A percentile compares a stretch with the other conserved stretches of the same genome.
Evolutionary conservation across 1,139 yeast species (phyloP).

Genomic region (Sugiyamaella novakii): DNA sequence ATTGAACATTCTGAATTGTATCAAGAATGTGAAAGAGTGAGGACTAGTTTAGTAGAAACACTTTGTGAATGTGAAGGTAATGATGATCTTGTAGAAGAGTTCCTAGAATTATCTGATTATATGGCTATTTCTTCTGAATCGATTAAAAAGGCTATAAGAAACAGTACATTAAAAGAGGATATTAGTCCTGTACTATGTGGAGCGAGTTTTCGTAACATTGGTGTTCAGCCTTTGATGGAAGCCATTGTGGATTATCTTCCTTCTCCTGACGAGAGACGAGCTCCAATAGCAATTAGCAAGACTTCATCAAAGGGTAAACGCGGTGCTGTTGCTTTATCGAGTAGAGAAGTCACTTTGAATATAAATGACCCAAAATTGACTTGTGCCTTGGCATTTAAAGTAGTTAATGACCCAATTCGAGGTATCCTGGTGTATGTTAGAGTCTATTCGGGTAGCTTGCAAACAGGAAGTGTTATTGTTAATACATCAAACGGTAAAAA

Average conservation of each 20-base stretch:
- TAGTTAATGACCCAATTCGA: constrained; percentile 73
- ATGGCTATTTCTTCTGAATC: constrained; percentile 54
- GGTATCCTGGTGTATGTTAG: constrained; percentile 87
- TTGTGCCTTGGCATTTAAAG: constrained; percentile 90
- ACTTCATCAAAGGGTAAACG: constrained; percentile 22
- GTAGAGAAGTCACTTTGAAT: constrained; percentile 56
- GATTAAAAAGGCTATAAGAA: constrained; percentile 60
- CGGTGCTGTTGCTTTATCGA: constrained; percentile 32
- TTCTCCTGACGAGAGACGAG: constrained; percentile 65
- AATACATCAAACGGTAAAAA: constrained; percentile 73
- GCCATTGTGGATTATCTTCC: constrained; percentile 79
- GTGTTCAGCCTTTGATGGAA: constrained; percentile 92
- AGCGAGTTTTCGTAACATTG: constrained; percentile 87
- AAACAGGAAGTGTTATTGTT: constrained; percentile 60
- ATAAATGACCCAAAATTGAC: constrained; percentile 59
- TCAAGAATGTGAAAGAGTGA: constrained; percentile 55
- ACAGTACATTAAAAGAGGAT: constrained; percentile 58
- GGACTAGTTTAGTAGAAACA: constrained; percentile 81
- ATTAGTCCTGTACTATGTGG: constrained; percentile 89
- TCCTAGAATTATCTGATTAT: constrained; percentile 65
- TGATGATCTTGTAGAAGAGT: constrained; percentile 63
- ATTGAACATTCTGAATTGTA: constrained; percentile 39
- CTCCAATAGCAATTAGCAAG: constrained; percentile 52
- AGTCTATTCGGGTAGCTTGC: constrained; percentile 79
- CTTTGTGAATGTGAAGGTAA: constrained; percentile 78